Conservation (phyloP, 495 filamentous ascomycete species). For the Aspergillus leporis region DNA sequence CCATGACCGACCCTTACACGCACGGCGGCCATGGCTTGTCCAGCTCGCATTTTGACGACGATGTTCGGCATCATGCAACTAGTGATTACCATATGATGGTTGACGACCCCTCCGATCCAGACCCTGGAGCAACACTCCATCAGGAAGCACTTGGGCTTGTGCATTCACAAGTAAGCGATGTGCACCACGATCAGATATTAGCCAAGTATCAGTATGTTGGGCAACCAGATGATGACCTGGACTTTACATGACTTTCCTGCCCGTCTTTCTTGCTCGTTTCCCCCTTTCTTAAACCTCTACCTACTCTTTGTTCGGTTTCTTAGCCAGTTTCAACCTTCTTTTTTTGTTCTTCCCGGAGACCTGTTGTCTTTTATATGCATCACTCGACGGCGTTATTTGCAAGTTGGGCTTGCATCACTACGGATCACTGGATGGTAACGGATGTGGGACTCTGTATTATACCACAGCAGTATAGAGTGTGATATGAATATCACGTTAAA, state of each 20-base stretch:
- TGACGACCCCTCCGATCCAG: constrained; percentile 41
- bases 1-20: constrained; percentile 36
- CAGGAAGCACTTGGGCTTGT: constrained; percentile 44
- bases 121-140: constrained; percentile 30
- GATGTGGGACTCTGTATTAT: constrained; percentile 2
- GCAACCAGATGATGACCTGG: constrained; percentile 41
- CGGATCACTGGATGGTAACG: background rate
- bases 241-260: constrained; percentile 33
- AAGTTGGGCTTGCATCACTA: background rate
- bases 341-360: background rate
- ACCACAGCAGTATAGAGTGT: background rate
- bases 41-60: constrained; percentile 39
- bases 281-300: constrained; percentile 11
- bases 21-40: constrained; percentile 32
- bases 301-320: background rate
- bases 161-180: constrained; percentile 41
- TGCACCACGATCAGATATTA: constrained; percentile 46
- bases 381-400: background rate
- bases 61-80: constrained; percentile 40
- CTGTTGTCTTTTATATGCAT: background rate
- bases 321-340: background rate
- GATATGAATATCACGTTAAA: background rate
- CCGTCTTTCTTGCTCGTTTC: constrained; percentile 9
- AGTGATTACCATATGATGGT: constrained; percentile 51
- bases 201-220: constrained; percentile 46